Evolutionary conservation across 805 yeast species (phyloP).

Genomic region (Debaryomyces maramus): DNA sequence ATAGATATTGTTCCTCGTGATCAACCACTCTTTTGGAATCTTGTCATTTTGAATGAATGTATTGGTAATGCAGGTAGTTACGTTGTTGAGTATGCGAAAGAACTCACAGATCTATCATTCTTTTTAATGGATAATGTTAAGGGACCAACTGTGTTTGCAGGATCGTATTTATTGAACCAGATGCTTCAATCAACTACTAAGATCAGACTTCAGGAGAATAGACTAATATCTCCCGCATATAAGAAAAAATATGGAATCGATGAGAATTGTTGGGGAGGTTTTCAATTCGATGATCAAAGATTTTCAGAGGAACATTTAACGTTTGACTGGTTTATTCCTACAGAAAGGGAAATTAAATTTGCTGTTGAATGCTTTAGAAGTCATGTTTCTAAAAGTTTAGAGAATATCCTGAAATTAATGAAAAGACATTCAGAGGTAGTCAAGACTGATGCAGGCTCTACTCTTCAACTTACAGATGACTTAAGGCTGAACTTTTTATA

Average conservation of each 20-base stretch:
- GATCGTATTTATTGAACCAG: constrained; percentile 67
- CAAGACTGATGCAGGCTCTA: constrained; percentile 15
- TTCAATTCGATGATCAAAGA: constrained; percentile 56
- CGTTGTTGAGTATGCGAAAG: constrained; percentile 43
- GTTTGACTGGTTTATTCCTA: constrained; percentile 78
- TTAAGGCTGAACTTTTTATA: constrained; percentile 56
- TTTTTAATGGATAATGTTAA: constrained; percentile 49
- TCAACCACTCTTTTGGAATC: constrained; percentile 67
- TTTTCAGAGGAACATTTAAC: constrained; percentile 49
- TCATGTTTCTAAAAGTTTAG: constrained; percentile 46
- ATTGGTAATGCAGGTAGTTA: constrained; percentile 64
- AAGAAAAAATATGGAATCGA: constrained; percentile 35
- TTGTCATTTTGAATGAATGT: constrained; percentile 68
- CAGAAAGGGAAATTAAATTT: constrained; percentile 50
- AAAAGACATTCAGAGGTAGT: constrained; percentile 20
- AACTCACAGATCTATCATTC: constrained; percentile 47
- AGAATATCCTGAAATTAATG: constrained; percentile 40
- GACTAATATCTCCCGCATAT: constrained; percentile 52
- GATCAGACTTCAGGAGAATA: constrained; percentile 56
- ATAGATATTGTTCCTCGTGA: constrained; percentile 75
- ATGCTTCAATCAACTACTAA: constrained; percentile 62
- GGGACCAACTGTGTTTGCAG: constrained; percentile 64
- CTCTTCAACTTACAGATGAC: constrained; percentile 47
- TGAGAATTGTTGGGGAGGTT: constrained; percentile 73
- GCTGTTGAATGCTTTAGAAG: constrained; percentile 60